Evolutionary conservation across 208 protist genomes (phyloP).

Genomic region (Crithidia mellificae): DNA sequence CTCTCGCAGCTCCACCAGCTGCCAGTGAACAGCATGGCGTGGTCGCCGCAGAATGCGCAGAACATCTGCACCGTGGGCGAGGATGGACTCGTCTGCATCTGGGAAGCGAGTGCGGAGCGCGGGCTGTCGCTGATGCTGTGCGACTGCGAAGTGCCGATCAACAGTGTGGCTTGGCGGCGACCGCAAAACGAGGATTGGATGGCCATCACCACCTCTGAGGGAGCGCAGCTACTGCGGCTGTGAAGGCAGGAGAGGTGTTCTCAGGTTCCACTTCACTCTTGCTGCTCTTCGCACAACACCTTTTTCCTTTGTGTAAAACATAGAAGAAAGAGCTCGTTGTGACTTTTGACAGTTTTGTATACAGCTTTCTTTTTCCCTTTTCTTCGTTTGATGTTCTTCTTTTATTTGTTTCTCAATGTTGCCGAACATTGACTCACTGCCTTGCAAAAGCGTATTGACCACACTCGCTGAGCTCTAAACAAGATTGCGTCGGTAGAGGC

Average conservation of each 20-base stretch:
- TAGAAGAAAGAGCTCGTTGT: too few relatives aligned
- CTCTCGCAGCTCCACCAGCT: constrained; percentile 82
- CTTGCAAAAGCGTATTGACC: too few relatives aligned
- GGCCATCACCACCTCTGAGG: constrained; percentile 76
- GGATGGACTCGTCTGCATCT: constrained; percentile 97
- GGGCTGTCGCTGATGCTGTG: constrained; percentile 61
- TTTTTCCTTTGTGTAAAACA: too few relatives aligned
- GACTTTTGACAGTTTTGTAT: too few relatives aligned
- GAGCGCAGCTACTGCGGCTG: constrained; percentile 69
- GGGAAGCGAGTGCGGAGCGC: constrained; percentile 89
- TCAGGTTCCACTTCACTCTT: too few relatives aligned
- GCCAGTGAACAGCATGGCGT: constrained; percentile 96
- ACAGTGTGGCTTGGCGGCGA: constrained; percentile 82
- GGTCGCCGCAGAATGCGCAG: constrained; percentile 93
- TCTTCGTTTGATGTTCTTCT: too few relatives aligned
- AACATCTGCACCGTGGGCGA: constrained; percentile 96
- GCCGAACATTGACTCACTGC: too few relatives aligned
- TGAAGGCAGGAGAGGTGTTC: too few relatives aligned
- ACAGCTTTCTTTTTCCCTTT: too few relatives aligned
- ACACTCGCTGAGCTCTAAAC: too few relatives aligned
- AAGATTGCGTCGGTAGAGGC: too few relatives aligned
- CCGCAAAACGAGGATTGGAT: constrained; percentile 83
- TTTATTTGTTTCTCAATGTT: too few relatives aligned
- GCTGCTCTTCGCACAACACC: not conserved
- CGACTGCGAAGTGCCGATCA: constrained; percentile 70